Percentiles rank a stretch among this genome's conserved stretches.
phyloP scores from a whole-genome alignment of 345 rosid species.

The Rubroshorea leprosula region DNA sequence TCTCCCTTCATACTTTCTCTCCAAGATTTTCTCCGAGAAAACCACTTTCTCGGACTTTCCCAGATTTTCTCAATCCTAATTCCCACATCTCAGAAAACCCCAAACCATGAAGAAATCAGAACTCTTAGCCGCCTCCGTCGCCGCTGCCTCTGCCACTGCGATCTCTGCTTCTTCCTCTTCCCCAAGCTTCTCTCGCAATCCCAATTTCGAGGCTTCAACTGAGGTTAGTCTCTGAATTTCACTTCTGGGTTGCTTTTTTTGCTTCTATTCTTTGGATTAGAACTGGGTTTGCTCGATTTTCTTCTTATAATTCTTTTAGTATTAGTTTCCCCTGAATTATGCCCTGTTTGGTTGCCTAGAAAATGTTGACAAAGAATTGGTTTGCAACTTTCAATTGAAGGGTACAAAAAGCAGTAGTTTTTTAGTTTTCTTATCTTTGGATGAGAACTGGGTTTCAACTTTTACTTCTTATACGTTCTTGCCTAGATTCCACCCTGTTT shows the following conservation, averaged over 20 bases:
- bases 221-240: conserved; percentile 29
- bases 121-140: conserved; percentile 42
- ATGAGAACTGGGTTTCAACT: neutral
- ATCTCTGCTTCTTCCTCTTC: conserved; percentile 41
- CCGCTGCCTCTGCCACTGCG: conserved; percentile 48
- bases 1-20: neutral
- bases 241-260: neutral
- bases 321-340: neutral
- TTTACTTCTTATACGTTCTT: too few relatives aligned
- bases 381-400: too few relatives aligned
- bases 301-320: too few relatives aligned
- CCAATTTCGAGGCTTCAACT: conserved; percentile 31
- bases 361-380: neutral
- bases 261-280: neutral
- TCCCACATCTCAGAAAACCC: neutral
- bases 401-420: too few relatives aligned
- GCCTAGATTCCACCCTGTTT: too few relatives aligned
- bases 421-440: too few relatives aligned
- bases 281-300: too few relatives aligned
- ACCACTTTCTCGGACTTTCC: neutral
- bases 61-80: conserved; percentile 5
- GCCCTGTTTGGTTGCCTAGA: conserved; percentile 16
- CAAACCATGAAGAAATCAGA: conserved; percentile 51
- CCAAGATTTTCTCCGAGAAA: neutral
- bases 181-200: conserved; percentile 17